Base-by-base conservation (phyloP, 225 moss, liverwort and hornwort species). In the Bryoerythrophyllum caledonicum region DNA sequence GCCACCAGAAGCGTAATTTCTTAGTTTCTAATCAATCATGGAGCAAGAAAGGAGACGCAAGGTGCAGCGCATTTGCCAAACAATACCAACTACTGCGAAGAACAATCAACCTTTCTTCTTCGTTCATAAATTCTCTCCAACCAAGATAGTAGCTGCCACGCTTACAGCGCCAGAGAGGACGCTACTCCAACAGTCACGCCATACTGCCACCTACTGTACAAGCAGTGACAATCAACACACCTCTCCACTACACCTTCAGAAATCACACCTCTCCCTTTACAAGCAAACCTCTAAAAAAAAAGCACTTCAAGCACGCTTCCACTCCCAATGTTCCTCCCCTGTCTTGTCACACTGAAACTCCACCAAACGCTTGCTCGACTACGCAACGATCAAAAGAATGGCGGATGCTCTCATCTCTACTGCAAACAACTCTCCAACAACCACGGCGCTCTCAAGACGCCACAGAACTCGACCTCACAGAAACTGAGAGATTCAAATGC, bases 51-150 rank as follows among this genome's bases (percentile, higher is more conserved):
- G 58, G 60, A 73, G 51, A 40, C 41, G 21, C 17, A 44, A 74
- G 34, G 24, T 60, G 51, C 20, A 49, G 48, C 20, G 67, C 30
- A 68, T 20, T 63, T 69, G 25, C 46, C n/a, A 48, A 38, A n/a
- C n/a, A 14, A 63, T 44, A 37, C 1, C 35, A 37, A 70, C 75
- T 48, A 38, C 2, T 37, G 35, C 16, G 25, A 23, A 30, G 19
- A 52, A 51, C 25, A 71, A 14, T 19, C 48, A 68, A 26, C 21
- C 51, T 14, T 32, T 17, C 51, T 58, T 59, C 71, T 30, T 38
- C 38, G 15, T 30, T 60, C 60, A 65, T 64, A 59, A 40, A 59
- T 40, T 59, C 44, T 59, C 70, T 67, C 52, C 15, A 27, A 34
- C 53, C 4, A 71, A 3, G 26, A 3, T 52, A 53, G 53, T 32